Conservation (phyloP, 2,329 filamentous ascomycete species). For the Amylocarpus encephaloides region DNA sequence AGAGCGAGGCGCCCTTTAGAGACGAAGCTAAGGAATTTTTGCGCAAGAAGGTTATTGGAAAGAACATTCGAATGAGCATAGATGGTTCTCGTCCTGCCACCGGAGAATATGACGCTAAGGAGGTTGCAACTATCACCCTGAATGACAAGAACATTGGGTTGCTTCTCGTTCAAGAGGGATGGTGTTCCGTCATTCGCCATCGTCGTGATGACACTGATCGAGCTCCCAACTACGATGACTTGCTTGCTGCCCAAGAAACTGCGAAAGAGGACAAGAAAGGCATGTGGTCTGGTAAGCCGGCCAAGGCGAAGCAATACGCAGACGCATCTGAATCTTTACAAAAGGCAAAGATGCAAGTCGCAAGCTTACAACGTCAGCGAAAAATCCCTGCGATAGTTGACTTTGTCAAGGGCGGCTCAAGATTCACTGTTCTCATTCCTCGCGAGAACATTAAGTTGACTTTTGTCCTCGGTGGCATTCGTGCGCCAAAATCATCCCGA, state of each 20-base stretch:
- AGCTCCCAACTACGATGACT: slow-evolving; percentile 87
- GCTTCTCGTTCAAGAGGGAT: slow-evolving; percentile 82
- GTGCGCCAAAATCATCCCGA: slow-evolving; percentile 79
- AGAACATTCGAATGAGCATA: slow-evolving; percentile 82
- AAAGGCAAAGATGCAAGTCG: slow-evolving; percentile 91
- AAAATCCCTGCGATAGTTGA: slow-evolving; percentile 91
- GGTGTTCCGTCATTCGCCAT: slow-evolving; percentile 90
- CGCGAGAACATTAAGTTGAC: slow-evolving; percentile 93
- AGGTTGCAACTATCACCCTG: slow-evolving; percentile 81
- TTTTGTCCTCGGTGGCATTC: slow-evolving; percentile 87
- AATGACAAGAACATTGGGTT: slow-evolving; percentile 85
- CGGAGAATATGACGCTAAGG: slow-evolving; percentile 88
- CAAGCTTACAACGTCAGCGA: slow-evolving; percentile 81
- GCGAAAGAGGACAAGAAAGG: slow-evolving; percentile 87
- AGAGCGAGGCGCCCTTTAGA: slow-evolving; percentile 79
- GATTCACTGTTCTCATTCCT: slow-evolving; percentile 87
- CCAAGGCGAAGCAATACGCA: slow-evolving; percentile 73
- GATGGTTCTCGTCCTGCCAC: slow-evolving; percentile 86
- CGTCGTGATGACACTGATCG: slow-evolving; percentile 91
- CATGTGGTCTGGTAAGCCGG: slow-evolving; percentile 88
- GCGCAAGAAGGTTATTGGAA: slow-evolving; percentile 89
- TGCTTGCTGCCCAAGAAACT: slow-evolving; percentile 70
- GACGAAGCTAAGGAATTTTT: slow-evolving; percentile 96
- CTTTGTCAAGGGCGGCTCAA: slow-evolving; percentile 94
- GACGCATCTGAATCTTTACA: slow-evolving; percentile 91